These are phyloP conservation scores for Penstemon eatonii DNA, from an alignment of 257 asterid genomes.

Conservation along the genomic window DNA sequence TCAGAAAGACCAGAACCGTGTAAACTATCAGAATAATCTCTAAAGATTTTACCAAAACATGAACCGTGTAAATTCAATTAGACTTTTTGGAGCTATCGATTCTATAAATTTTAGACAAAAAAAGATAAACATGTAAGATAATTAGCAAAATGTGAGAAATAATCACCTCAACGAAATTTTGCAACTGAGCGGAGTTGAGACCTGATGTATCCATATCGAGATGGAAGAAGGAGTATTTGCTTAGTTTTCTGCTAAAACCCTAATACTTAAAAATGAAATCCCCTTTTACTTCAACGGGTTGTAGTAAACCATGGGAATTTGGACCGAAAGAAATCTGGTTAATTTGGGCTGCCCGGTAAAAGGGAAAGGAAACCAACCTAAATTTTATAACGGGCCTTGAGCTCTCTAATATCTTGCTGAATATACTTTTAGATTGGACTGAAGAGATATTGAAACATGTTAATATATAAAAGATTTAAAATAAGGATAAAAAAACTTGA, in stretches of 20 bases:
- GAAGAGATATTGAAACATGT: too few species aligned
- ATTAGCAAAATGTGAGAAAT: neutral
- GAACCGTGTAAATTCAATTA: too few species aligned
- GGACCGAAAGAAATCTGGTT: too few species aligned
- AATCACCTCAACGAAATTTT: conserved; percentile 10
- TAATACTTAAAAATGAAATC: neutral
- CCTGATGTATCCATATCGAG: conserved; percentile 18
- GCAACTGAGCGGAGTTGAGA: conserved; percentile 10
- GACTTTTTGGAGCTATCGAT: neutral
- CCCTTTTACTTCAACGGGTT: neutral
- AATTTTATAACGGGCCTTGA: neutral
- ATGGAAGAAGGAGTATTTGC: neutral
- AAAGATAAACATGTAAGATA: neutral
- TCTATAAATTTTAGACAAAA: neutral
- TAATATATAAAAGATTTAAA: too few species aligned
- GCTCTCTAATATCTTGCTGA: neutral
- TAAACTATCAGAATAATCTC: neutral
- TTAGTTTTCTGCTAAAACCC: conserved; percentile 6
- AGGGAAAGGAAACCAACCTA: neutral
- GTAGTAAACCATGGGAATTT: neutral
- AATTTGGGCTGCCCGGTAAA: neutral
- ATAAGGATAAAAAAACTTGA: too few species aligned
- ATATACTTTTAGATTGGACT: neutral
- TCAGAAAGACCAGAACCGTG: too few species aligned
- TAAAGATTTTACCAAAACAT: too few species aligned